phyloP scores from a whole-genome alignment of 768 basidiomycete genomes.

The Rhizopogon vinicolor region DNA sequence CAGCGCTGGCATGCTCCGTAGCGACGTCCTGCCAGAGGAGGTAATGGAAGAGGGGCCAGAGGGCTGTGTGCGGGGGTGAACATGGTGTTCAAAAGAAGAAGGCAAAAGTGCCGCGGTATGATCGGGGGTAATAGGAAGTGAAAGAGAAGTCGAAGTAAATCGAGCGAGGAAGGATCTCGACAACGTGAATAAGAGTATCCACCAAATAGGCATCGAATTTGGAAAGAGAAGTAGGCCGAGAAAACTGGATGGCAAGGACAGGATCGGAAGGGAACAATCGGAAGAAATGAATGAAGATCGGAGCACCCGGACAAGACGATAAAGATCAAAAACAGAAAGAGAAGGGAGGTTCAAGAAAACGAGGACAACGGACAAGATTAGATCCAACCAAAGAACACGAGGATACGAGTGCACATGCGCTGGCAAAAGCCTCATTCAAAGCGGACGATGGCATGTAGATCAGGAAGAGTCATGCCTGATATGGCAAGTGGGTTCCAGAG shows the following conservation, averaged over 20 bases:
- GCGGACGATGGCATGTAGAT: neutral
- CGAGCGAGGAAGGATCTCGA: neutral
- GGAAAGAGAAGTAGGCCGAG: too few relatives aligned
- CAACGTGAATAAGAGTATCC: neutral
- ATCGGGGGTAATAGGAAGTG: neutral
- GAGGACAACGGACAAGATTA: neutral
- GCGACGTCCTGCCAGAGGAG: constrained; percentile 97
- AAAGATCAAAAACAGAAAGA: neutral
- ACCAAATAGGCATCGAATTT: too few relatives aligned
- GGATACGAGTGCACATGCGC: neutral
- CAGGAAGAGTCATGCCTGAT: constrained; percentile 4
- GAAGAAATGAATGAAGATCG: neutral
- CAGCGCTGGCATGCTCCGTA: constrained; percentile 82
- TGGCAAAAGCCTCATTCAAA: neutral
- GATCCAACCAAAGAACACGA: neutral
- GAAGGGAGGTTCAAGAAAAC: neutral
- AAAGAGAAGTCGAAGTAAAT: neutral
- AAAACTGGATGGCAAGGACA: too few relatives aligned
- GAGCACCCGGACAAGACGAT: neutral
- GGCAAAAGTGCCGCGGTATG: neutral
- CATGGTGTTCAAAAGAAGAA: neutral
- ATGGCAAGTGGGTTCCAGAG: constrained; percentile 8
- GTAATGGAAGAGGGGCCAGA: constrained; percentile 99
- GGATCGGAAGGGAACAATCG: neutral
- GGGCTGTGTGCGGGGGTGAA: constrained; percentile 41